Conservation (phyloP, 108 stramenopile species). For the Mayamaea pseudoterrestris region DNA sequence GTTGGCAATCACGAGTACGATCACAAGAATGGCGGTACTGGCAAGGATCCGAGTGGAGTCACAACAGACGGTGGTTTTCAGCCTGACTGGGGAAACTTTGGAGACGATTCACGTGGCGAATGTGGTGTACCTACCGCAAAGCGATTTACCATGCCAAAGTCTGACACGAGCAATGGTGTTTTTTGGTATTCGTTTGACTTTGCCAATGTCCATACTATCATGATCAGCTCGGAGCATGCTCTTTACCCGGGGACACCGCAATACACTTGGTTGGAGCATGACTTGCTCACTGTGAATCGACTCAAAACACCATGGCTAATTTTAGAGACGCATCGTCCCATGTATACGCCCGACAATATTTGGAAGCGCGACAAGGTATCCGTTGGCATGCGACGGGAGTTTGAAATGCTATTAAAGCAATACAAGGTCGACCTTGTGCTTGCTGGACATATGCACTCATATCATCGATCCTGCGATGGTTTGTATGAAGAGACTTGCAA, state of each 20-base stretch:
- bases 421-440: conserved; percentile 62
- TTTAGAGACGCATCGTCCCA: conserved; percentile 64
- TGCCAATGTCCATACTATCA: conserved; percentile 46
- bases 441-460: conserved; percentile 68
- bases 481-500: conserved; percentile 34
- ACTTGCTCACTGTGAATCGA: conserved; percentile 45
- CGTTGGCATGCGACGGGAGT: conserved; percentile 33
- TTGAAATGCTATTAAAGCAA: conserved; percentile 54
- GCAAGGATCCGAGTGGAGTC: conserved; percentile 52
- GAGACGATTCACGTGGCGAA: conserved; percentile 53
- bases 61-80: conserved; percentile 27
- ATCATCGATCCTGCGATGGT: conserved; percentile 56
- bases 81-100: conserved; percentile 54
- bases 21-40: conserved; percentile 38
- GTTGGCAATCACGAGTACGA: conserved; percentile 88
- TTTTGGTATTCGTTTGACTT: conserved; percentile 69
- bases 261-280: conserved; percentile 42
- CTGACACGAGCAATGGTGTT: conserved; percentile 44
- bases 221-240: conserved; percentile 61
- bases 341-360: conserved; percentile 39
- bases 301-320: conserved; percentile 69
- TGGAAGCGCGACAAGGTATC: conserved; percentile 29
- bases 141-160: conserved; percentile 61
- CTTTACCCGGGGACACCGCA: conserved; percentile 48
- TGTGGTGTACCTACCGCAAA: conserved; percentile 60